Conservation (phyloP, 2,329 filamentous ascomycete species). For the Ophiognomonia clavigignenti-juglandacearum region DNA sequence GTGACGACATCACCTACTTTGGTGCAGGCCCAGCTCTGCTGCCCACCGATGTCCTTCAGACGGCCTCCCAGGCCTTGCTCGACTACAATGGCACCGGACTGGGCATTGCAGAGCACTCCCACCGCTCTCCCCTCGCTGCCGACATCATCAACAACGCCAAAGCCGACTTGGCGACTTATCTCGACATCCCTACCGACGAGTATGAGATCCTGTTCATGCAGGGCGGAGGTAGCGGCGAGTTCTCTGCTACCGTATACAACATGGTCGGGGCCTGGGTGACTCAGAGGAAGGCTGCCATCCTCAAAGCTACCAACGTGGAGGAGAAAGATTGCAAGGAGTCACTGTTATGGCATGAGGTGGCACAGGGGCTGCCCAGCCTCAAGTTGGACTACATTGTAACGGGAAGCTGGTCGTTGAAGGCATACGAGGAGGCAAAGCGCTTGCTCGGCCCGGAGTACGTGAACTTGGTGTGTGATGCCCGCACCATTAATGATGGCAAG, state of each 20-base stretch:
- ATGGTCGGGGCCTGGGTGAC: constrained; percentile 78
- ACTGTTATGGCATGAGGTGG: constrained; percentile 54
- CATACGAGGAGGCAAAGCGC: constrained; percentile 74
- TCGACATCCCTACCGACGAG: constrained; percentile 72
- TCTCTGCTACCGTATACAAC: constrained; percentile 80
- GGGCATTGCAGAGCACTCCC: constrained; percentile 84
- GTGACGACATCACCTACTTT: constrained; percentile 78
- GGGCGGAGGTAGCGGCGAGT: constrained; percentile 79
- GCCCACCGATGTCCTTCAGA: constrained; percentile 75
- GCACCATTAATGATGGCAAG: constrained; percentile 66
- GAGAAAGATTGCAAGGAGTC: constrained; percentile 48
- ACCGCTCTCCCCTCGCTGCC: constrained; percentile 74
- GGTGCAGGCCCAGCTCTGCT: constrained; percentile 86
- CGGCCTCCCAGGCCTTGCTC: constrained; percentile 69
- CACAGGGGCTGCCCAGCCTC: constrained; percentile 63
- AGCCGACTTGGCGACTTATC: constrained; percentile 63
- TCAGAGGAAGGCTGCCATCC: constrained; percentile 55
- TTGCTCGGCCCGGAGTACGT: constrained; percentile 74
- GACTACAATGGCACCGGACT: constrained; percentile 79
- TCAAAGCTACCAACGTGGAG: constrained; percentile 47
- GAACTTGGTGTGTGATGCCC: constrained; percentile 70
- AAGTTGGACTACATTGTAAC: constrained; percentile 88
- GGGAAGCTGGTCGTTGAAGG: constrained; percentile 87
- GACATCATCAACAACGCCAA: constrained; percentile 78
- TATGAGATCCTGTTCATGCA: constrained; percentile 90